A percentile compares a stretch with the other conserved stretches of the same genome.
phyloP scores from a whole-genome alignment of 345 rosid genomes.

The Arabidopsis thaliana region TAIR10.1 NC_003075.7:9302001-9302500 shows the following conservation, averaged over 20 bases:
- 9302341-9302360: too few species aligned
- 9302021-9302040: slow-evolving; percentile 20
- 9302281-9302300: too few species aligned
- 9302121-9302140: slow-evolving; percentile 39
- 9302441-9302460: too few species aligned
- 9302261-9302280: too few species aligned
- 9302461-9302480: not conserved
- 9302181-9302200: not conserved
- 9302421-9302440: too few species aligned
- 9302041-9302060: slow-evolving; percentile 25
- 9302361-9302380: too few species aligned
- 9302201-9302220: slow-evolving; percentile 24
- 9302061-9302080: slow-evolving; percentile 40
- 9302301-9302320: too few species aligned
- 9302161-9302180: slow-evolving; percentile 27
- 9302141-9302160: slow-evolving; percentile 7
- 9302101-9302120: not conserved
- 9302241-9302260: not conserved
- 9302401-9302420: too few species aligned
- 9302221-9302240: not conserved
- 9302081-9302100: not conserved
- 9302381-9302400: too few species aligned
- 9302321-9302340: too few species aligned
- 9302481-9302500: too few species aligned
- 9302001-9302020: slow-evolving; percentile 33